A percentile compares a stretch with the other conserved stretches of the same genome.
These are phyloP conservation scores for Bipolaris bicolor DNA, from an alignment of 2,329 filamentous ascomycete species.

Conservation along the genomic window DNA sequence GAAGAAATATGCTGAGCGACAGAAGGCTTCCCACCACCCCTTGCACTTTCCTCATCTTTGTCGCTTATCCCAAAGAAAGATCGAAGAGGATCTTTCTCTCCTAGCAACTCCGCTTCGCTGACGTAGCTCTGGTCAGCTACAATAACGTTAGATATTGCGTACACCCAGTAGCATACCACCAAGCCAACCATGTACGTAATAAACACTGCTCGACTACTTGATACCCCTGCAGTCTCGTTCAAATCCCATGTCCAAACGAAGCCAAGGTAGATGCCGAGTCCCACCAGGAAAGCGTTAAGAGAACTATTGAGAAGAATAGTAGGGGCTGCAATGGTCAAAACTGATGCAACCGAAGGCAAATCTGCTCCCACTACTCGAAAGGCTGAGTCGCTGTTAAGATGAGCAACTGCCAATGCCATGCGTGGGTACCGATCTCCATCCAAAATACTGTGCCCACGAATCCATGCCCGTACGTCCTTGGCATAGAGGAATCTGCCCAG, in stretches of 20 bases:
- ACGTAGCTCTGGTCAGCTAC: background rate
- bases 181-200: constrained; percentile 1
- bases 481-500: background rate
- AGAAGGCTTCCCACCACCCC: background rate
- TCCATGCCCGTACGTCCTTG: background rate
- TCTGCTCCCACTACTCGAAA: background rate
- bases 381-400: background rate
- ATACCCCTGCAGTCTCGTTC: background rate
- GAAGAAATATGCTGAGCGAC: background rate
- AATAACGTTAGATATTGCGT: background rate
- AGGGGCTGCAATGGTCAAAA: background rate
- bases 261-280: constrained; percentile 3
- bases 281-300: background rate
- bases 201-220: background rate
- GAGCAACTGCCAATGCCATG: background rate
- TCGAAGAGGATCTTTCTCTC: background rate
- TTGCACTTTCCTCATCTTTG: background rate
- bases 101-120: background rate
- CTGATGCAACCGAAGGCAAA: background rate
- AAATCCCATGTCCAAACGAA: constrained; percentile 1
- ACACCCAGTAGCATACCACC: background rate
- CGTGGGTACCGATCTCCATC: no score
- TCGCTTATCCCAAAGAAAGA: background rate
- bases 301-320: background rate
- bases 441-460: background rate